Evolutionary conservation across 345 rosid species (phyloP).

Genomic region (Lenwebbia sp.): DNA sequence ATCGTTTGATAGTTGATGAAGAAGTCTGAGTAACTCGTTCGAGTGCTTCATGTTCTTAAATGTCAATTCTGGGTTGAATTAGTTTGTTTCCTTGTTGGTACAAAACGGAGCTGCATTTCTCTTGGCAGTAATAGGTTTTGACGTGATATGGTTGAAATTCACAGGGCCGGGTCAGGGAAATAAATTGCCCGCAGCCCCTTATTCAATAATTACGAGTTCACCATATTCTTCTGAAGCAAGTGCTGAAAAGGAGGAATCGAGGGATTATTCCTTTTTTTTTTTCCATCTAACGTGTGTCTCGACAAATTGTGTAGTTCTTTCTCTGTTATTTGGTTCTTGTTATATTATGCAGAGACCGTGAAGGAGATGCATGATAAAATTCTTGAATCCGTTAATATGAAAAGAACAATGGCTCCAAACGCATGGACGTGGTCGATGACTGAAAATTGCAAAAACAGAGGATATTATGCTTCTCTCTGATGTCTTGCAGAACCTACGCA

Average conservation of each 20-base stretch:
- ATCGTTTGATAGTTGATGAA: too few species aligned
- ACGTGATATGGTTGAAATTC: too few species aligned
- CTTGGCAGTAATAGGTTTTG: too few species aligned
- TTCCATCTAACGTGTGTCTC: too few species aligned
- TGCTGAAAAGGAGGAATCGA: slow-evolving; percentile 12
- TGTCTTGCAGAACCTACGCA: slow-evolving; percentile 46
- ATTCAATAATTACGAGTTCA: slow-evolving; percentile 11
- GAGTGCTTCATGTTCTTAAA: too few species aligned
- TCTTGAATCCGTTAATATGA: slow-evolving; percentile 44
- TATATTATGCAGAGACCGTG: slow-evolving; percentile 58
- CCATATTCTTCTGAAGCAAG: slow-evolving; percentile 22
- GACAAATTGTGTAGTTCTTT: too few species aligned
- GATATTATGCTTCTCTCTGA: slow-evolving; percentile 64
- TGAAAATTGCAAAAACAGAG: slow-evolving; percentile 42
- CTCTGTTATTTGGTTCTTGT: too few species aligned
- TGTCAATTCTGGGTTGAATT: too few species aligned
- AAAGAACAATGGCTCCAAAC: slow-evolving; percentile 68
- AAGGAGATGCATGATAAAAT: slow-evolving; percentile 60
- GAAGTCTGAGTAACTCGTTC: too few species aligned
- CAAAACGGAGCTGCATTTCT: too few species aligned
- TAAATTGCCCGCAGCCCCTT: neutral
- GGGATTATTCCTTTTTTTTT: too few species aligned
- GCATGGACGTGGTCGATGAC: slow-evolving; percentile 78
- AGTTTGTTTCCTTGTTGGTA: too few species aligned
- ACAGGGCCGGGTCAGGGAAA: slow-evolving; percentile 11